Conservation (phyloP, 305 asterid species). For the Fraxinus xanthoxyloides region DNA sequence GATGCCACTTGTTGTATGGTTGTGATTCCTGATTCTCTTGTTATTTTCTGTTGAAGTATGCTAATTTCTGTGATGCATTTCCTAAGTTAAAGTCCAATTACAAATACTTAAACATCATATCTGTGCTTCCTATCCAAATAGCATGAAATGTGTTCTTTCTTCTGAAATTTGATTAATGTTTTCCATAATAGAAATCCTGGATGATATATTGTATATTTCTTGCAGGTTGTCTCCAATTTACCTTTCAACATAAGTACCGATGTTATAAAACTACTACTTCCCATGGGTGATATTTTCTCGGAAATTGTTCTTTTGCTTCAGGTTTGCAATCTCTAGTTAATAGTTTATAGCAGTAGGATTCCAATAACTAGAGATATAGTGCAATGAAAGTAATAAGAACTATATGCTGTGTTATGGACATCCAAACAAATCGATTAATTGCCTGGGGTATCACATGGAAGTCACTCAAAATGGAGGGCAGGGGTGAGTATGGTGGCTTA, state of each 20-base stretch:
- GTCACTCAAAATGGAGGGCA: neutral
- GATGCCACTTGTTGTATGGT: neutral
- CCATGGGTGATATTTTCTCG: constrained; percentile 95
- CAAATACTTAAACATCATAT: neutral
- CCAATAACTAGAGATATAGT: neutral
- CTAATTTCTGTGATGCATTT: neutral
- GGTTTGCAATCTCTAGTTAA: constrained; percentile 36
- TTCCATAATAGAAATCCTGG: neutral
- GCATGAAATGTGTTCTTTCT: neutral
- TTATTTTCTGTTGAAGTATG: neutral
- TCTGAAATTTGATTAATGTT: neutral
- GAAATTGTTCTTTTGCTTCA: constrained; percentile 82
- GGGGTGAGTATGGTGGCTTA: neutral
- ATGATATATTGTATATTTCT: neutral
- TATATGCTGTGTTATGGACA: neutral
- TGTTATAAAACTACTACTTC: constrained; percentile 89
- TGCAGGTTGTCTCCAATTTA: constrained; percentile 89
- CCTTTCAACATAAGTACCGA: constrained; percentile 95
- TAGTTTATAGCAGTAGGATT: neutral
- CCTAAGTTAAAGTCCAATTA: neutral
- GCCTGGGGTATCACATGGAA: neutral
- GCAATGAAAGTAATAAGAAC: neutral
- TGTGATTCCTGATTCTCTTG: neutral
- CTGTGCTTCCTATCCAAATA: neutral
- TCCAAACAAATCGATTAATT: neutral